These are phyloP conservation scores for Aspergillus carbonarius DNA, from an alignment of 2,329 filamentous ascomycete species.

Conservation along the genomic window DNA sequence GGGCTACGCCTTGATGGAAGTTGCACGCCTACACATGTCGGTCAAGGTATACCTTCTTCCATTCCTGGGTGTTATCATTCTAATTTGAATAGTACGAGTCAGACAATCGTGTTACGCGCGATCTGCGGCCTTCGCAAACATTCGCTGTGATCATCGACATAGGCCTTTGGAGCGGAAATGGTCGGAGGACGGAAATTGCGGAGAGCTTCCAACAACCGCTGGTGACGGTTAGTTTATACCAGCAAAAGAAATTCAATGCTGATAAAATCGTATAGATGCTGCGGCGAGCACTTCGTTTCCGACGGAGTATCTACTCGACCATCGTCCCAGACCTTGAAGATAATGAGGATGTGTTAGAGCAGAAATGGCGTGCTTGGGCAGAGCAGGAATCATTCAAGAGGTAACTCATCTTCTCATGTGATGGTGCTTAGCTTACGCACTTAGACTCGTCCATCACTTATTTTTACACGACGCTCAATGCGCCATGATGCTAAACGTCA, in stretches of 20 bases:
- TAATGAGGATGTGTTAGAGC: conserved; percentile 56
- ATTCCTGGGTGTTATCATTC: conserved; percentile 51
- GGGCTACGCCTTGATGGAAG: conserved; percentile 45
- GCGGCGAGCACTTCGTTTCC: conserved; percentile 59
- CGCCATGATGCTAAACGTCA: conserved; percentile 66
- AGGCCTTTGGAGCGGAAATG: conserved; percentile 60
- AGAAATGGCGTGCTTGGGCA: conserved; percentile 67
- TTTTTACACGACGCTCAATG: conserved; percentile 66
- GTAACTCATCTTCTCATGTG: conserved; percentile 25
- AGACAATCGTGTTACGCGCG: conserved; percentile 53
- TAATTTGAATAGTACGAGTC: conserved; percentile 23
- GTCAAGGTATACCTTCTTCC: conserved; percentile 59
- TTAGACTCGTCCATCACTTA: conserved; percentile 59
- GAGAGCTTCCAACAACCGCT: conserved; percentile 58
- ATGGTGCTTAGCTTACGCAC: conserved; percentile 8
- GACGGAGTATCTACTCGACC: conserved; percentile 54
- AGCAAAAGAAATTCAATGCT: neutral
- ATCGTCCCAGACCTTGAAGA: conserved; percentile 56
- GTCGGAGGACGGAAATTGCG: conserved; percentile 59
- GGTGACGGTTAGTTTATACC: conserved; percentile 42
- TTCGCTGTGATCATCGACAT: conserved; percentile 53
- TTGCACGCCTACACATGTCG: conserved; percentile 47
- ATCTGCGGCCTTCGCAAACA: conserved; percentile 53
- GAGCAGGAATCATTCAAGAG: conserved; percentile 67
- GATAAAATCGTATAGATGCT: conserved; percentile 45